Conservation (phyloP, 768 basidiomycete species). For the Lactarius trivialis region DNA sequence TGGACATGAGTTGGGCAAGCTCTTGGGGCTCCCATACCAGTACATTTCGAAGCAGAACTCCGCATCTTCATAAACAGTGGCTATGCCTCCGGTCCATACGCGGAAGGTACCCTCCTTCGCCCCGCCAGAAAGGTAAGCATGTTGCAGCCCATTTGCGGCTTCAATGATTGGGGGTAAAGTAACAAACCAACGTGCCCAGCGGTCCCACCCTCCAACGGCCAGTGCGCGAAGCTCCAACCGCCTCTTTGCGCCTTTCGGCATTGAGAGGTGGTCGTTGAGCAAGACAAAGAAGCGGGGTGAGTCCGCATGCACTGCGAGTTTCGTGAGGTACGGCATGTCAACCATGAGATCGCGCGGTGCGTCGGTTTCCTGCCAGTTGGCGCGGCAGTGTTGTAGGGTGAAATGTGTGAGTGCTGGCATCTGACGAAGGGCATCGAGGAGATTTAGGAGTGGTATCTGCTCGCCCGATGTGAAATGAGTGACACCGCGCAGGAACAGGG, state of each 20-base stretch:
- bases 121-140: constrained; percentile 4
- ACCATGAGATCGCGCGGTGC: background rate
- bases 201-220: constrained; percentile 6
- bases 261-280: constrained; percentile 3
- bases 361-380: constrained; percentile 2
- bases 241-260: constrained; percentile 2
- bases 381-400: constrained; percentile 8
- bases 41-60: constrained; percentile 1
- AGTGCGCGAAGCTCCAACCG: background rate
- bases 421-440: constrained; percentile 9
- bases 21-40: constrained; percentile 6
- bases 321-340: constrained; percentile 9
- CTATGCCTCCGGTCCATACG: constrained; percentile 5
- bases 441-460: constrained; percentile 1
- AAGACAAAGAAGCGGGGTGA: constrained; percentile 7
- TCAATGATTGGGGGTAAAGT: background rate
- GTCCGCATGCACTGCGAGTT: constrained; percentile 2
- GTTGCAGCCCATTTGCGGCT: constrained; percentile 7
- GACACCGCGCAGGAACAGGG: constrained; percentile 10
- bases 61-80: background rate
- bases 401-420: constrained; percentile 12
- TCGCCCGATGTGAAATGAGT: constrained; percentile 18
- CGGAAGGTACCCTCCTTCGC: constrained; percentile 13
- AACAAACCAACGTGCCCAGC: constrained; percentile 8
- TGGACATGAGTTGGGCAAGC: too few relatives aligned